Conservation (phyloP, 2,329 filamentous ascomycete genomes). For the Fusarium begoniae region DNA sequence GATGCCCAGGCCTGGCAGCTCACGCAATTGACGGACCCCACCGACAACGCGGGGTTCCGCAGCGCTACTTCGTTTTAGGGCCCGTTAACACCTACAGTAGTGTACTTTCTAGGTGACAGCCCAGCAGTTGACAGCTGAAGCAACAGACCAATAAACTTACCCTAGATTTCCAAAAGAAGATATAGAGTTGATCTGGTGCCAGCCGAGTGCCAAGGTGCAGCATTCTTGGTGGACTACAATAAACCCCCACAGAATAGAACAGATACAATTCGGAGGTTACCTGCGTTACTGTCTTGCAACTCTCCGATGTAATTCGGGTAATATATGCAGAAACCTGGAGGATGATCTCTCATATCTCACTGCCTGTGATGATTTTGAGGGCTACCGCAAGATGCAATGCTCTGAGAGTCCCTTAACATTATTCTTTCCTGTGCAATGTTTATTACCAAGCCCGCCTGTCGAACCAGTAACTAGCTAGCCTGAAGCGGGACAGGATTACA, state of each 20-base stretch:
- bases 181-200: neutral
- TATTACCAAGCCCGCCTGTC: neutral
- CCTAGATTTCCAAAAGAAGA: conserved; percentile 13
- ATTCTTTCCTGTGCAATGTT: neutral
- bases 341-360: neutral
- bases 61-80: conserved; percentile 30
- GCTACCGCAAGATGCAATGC: neutral
- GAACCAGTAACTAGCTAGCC: conserved; percentile 1
- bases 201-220: neutral
- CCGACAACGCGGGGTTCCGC: conserved; percentile 39
- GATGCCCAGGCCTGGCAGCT: conserved; percentile 6
- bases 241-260: neutral
- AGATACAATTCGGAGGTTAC: neutral
- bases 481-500: neutral
- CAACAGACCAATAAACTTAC: conserved; percentile 20
- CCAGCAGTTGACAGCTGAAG: conserved; percentile 18
- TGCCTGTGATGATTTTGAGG: neutral
- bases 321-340: neutral
- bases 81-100: conserved; percentile 26
- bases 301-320: neutral
- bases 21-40: neutral
- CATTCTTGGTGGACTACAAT: neutral
- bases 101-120: neutral
- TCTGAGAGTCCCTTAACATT: neutral
- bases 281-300: neutral